Evolutionary conservation across 768 basidiomycete species (phyloP), one percentile per base, ranked within the genome.

Genomic region (Pholiota microspora): DNA sequence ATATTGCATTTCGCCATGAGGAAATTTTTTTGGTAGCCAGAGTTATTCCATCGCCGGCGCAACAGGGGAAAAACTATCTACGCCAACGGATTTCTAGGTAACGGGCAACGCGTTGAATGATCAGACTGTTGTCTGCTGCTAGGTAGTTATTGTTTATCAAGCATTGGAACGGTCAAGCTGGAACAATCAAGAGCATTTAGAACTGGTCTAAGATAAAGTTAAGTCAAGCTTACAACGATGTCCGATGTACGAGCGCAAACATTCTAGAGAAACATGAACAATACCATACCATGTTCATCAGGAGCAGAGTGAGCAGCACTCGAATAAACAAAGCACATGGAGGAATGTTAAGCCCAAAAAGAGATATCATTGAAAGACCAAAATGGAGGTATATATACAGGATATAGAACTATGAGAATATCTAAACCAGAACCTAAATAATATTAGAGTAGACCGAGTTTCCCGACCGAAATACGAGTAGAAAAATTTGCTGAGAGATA

Each of bases 391-490:
- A 63, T 53, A 59, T 59, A 54, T 61, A 59, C 54, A 42, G 54
- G 56, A 45, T 57, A 51, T 32, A 28, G 34, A 59, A 35, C 54
- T 59, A 53, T 57, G 12, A 49, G 47, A 51, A 54, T 61, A 55
- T 59, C 59, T 59, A 63, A 54, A 42, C 16, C 48, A 45, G 58
- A 42, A 52, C 45, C 45, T 59, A 59, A 62, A 62, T 62, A 62
- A 49, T 53, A 64, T 64, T 64, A 64, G n/a, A n/a, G n/a, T n/a
- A n/a, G 58, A 64, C 62, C 62, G 62, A 61, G 56, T 54, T 61
- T 55, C 55, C 58, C 59, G 59, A 63, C 55, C 56, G 62, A 59
- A 59, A 57, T 60, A 63, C 51, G 55, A 61, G 62, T 61, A 56
- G 57, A 56, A 55, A 45, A n/a, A 46, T 46, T 45, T 55, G 57